A percentile compares a stretch with the other conserved stretches of the same genome.
These are phyloP conservation scores for Flueggea neowawraea DNA, from an alignment of 441 rosid genomes.

Conservation along the genomic window DNA sequence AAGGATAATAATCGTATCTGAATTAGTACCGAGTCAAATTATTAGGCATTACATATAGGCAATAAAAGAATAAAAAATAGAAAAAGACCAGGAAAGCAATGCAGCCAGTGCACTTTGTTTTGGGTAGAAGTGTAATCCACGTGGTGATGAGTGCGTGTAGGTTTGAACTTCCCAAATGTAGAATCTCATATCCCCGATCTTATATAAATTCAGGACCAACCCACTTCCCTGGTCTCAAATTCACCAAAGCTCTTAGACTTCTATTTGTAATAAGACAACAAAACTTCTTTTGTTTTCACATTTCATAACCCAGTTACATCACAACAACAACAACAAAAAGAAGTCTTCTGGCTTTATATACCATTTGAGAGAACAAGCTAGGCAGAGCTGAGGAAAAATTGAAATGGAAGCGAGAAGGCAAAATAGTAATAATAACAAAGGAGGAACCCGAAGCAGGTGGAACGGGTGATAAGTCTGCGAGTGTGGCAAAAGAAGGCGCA, in stretches of 20 bases:
- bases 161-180: conserved; percentile 12
- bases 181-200: conserved; percentile 1
- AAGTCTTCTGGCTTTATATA: background rate
- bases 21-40: too few relatives aligned
- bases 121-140: conserved; percentile 38
- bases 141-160: conserved; percentile 45
- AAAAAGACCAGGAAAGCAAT: too few relatives aligned
- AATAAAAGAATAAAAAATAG: background rate
- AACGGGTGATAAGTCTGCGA: too few relatives aligned
- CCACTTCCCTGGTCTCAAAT: conserved; percentile 19
- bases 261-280: conserved; percentile 7
- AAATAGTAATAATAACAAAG: background rate
- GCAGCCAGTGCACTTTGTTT: too few relatives aligned
- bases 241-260: conserved; percentile 13
- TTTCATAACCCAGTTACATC: background rate
- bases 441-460: too few relatives aligned
- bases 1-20: too few relatives aligned
- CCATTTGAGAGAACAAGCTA: background rate
- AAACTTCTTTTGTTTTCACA: conserved; percentile 2
- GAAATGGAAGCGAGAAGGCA: conserved; percentile 34
- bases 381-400: conserved; percentile 5
- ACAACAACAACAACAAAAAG: background rate
- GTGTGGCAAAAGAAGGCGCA: too few relatives aligned
- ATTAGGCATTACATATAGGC: too few relatives aligned
- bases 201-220: conserved; percentile 36